Evolutionary conservation across 2,329 filamentous ascomycete species (phyloP), one percentile per base, ranked within the genome.

Genomic region (Cercospora zeae-maydis): DNA sequence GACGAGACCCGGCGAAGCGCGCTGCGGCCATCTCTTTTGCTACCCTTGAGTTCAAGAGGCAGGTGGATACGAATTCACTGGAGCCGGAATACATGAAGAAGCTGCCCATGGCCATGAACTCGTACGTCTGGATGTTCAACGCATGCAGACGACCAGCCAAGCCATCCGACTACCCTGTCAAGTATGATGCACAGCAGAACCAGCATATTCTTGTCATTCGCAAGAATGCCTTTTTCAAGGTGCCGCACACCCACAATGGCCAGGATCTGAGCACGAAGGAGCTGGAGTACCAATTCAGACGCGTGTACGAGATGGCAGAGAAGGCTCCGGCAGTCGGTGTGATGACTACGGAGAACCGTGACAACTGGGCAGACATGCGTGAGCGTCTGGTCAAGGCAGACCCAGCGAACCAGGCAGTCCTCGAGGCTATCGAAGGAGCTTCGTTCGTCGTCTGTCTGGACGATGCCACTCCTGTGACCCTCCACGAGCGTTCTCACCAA

Each of bases 21-120:
- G 95, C 95, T 3, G 95, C 95, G 3, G 93, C 93, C 67, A 89
- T 99, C 69, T 88, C 91, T 1, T 92, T 90, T 1, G 89, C 91
- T 7, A 89, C 87, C 1, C 84, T 99, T 39, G 92, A 96, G 75
- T 99, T 99, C 84, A 96, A 97, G 85, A 90, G 88, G 78, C 87
- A 92, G 80, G 93, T 98, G 19, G 93, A 97, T 75, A 77, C 78
- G 47, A 88, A 88, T 69, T 88, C 86, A 7, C 83, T 99, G 58
- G 95, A 99, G 82, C 95, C 95, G 24, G 95, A 99, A 79, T 98
- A 97, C 81, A 96, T 99, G 92, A 96, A 96, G 83, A 93, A 92
- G 80, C 84, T 96, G 63, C 95, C 95, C 64, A 93, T 98, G 75
- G 95, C 93, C 78, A 99, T 99, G 95, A 92, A 92, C 82, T 95